Base-by-base conservation (phyloP, 2,329 filamentous ascomycete species). In the Alternaria sp. region DNA sequence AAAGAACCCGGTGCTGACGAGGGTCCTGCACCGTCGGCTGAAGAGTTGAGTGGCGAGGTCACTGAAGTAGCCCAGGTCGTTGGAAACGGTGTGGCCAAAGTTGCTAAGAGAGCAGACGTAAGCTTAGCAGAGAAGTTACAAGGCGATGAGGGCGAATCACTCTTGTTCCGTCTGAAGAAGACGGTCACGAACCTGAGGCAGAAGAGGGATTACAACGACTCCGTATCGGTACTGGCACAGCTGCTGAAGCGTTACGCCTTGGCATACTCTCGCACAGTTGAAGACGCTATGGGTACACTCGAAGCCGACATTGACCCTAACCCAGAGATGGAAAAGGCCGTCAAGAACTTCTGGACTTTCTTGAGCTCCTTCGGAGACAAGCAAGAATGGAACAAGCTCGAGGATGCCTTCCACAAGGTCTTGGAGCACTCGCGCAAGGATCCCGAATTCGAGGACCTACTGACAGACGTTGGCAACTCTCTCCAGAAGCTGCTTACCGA, bases 401-500 rank as follows among this genome's bases (percentile, higher is more conserved):
- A 93, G 71, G 76, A 84, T 26, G 82, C 85, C 5, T 89, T 94
- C 73, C 84, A 90, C 42, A 82, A 86, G 45, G 84, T 97, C 37
- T 78, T 96, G 71, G 84, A 87, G 44, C 90, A 96, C 72, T 87
- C 90, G 3, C 82, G 89, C 58, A 88, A 87, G 33, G 92, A 97
- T 67, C 90, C 91, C 0, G 88, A 95, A 52, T 95, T 97, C 59
- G 92, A 97, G 68, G 81, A 87, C 13, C 80, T 97, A 26, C 86
- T 96, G 72, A 83, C 83, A 23, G 87, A 96, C 44, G 80, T 93
- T 29, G 90, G 90, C 10, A 86, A 88, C 54, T 86, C 90, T 4
- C 77, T 97, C 4, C 90, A 96, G 71, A 88, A 90, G 62, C 88
- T 97, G 75, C 80, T 98, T 40, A 95, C 88, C 0, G 90, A 97